These are phyloP conservation scores for Trichoderma semiorbis DNA, from an alignment of 2,329 filamentous ascomycete species.

Conservation along the genomic window DNA sequence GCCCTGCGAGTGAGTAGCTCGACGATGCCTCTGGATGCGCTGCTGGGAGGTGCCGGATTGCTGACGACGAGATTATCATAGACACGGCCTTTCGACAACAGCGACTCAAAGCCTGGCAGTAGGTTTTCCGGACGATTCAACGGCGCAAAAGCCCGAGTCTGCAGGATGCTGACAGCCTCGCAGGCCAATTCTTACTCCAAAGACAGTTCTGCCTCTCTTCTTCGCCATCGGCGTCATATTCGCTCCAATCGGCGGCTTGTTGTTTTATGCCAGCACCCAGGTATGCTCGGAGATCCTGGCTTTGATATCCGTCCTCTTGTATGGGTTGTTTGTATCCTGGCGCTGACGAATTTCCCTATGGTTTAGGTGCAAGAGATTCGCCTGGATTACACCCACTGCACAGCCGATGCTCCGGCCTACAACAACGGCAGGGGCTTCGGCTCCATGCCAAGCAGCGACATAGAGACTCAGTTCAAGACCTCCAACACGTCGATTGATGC, in stretches of 20 bases:
- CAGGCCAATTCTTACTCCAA: conserved; percentile 91
- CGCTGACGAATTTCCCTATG: conserved; percentile 11
- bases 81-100: conserved; percentile 97
- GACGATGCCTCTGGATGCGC: conserved; percentile 29
- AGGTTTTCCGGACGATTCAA: conserved; percentile 40
- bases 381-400: conserved; percentile 86
- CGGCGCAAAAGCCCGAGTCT: conserved; percentile 10
- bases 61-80: conserved; percentile 35
- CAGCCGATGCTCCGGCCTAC: conserved; percentile 47
- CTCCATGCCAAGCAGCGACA: conserved; percentile 53
- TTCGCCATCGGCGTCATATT: conserved; percentile 89
- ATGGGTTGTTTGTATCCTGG: background rate
- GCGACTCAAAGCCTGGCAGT: conserved; percentile 98
- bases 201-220: conserved; percentile 88
- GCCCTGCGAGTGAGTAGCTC: conserved; percentile 76
- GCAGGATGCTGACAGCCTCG: conserved; percentile 36
- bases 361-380: conserved; percentile 79
- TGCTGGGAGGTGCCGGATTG: background rate
- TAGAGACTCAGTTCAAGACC: conserved; percentile 70
- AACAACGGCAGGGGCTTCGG: conserved; percentile 35
- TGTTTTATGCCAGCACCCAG: conserved; percentile 80
- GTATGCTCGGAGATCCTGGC: conserved; percentile 42
- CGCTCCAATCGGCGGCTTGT: conserved; percentile 81
- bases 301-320: background rate
- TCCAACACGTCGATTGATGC: conserved; percentile 39